Conservation (phyloP, 371 early-diverging fungal genomes). For the Enterocytospora artemiae region DNA sequence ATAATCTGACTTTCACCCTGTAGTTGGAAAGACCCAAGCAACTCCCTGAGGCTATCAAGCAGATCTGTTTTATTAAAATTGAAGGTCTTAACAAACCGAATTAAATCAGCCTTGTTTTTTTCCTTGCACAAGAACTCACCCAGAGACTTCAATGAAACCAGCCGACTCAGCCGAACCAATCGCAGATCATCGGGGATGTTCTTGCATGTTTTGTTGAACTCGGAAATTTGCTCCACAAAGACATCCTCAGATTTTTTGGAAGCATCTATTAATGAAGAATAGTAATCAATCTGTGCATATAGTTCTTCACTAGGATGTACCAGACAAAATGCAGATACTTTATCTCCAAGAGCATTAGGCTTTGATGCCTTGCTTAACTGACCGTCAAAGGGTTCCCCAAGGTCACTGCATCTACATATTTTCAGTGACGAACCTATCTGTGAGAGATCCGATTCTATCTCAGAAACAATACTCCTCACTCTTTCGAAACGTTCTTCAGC, state of each 20-base stretch:
- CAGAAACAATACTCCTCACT: neutral
- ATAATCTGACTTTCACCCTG: conserved; percentile 86
- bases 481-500: neutral
- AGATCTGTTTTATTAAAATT: conserved; percentile 69
- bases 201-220: neutral
- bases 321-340: neutral
- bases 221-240: neutral
- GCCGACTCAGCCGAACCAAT: conserved; percentile 65
- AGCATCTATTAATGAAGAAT: neutral
- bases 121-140: conserved; percentile 77
- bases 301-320: neutral
- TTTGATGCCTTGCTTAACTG: no score
- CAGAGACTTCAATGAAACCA: conserved; percentile 66
- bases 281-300: neutral
- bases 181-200: neutral
- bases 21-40: conserved; percentile 72
- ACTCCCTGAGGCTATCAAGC: conserved; percentile 70
- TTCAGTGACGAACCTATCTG: no score
- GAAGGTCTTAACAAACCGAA: conserved; percentile 69
- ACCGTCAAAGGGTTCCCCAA: neutral
- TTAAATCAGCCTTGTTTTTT: conserved; percentile 65
- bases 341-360: neutral
- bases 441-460: neutral
- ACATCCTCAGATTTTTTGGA: neutral
- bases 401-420: neutral